These are phyloP conservation scores for Leccinum barrowsii DNA, from an alignment of 768 basidiomycete genomes.

Conservation along the genomic window DNA sequence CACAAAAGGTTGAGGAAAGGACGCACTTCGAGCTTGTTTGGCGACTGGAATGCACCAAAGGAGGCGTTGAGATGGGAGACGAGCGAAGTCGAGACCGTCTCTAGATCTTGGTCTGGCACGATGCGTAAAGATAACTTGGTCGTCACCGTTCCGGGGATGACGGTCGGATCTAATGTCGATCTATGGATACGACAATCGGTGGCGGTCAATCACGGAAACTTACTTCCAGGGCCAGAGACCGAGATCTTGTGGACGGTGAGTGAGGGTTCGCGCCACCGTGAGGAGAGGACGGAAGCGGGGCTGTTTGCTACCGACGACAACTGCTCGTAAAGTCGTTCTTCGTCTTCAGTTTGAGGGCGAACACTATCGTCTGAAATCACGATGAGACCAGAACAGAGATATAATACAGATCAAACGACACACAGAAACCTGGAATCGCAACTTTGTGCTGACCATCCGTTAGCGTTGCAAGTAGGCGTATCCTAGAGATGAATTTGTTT, in stretches of 20 bases:
- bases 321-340: slow-evolving; percentile 62
- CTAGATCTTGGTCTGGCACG: slow-evolving; percentile 88
- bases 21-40: slow-evolving; percentile 67
- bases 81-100: slow-evolving; percentile 60
- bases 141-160: slow-evolving; percentile 84
- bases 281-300: slow-evolving; percentile 63
- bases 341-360: slow-evolving; percentile 61
- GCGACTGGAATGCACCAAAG: slow-evolving; percentile 60
- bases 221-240: slow-evolving; percentile 79
- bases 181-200: background rate
- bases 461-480: slow-evolving; percentile 72
- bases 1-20: background rate
- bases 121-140: slow-evolving; percentile 87
- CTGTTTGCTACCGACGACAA: slow-evolving; percentile 67
- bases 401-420: slow-evolving; percentile 29
- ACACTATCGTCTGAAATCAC: slow-evolving; percentile 65
- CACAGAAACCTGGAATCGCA: slow-evolving; percentile 80
- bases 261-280: slow-evolving; percentile 88
- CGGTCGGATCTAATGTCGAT: slow-evolving; percentile 61
- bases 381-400: background rate
- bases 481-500: slow-evolving; percentile 40
- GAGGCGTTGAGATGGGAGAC: slow-evolving; percentile 52
- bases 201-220: slow-evolving; percentile 15
- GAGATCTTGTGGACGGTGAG: slow-evolving; percentile 85
- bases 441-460: slow-evolving; percentile 56